Percentiles rank a stretch among this genome's conserved stretches.
phyloP scores from a whole-genome alignment of 2,329 filamentous ascomycete genomes.

The Sclerotiophoma versabilis region DNA sequence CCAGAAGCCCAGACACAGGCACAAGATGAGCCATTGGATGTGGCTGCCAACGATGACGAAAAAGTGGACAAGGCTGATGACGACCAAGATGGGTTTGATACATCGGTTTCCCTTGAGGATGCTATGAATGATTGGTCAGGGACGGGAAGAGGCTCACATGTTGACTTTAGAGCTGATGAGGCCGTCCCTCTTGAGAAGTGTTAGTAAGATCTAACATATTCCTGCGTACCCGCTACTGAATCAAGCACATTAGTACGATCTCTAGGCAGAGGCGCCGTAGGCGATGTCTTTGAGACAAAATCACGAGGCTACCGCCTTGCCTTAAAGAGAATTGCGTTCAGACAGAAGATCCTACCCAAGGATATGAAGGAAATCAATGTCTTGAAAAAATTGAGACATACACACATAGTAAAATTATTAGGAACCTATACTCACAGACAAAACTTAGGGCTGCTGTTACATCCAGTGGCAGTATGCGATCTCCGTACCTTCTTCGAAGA shows the following conservation, averaged over 20 bases:
- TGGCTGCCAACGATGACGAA: too few relatives aligned
- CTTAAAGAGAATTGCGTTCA: slow-evolving; percentile 26
- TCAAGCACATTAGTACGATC: slow-evolving; percentile 46
- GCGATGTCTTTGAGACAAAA: slow-evolving; percentile 28
- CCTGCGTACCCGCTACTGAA: too few relatives aligned
- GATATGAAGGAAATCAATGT: slow-evolving; percentile 32
- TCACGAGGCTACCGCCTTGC: slow-evolving; percentile 23
- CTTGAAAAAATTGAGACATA: slow-evolving; percentile 27
- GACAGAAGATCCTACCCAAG: slow-evolving; percentile 15
- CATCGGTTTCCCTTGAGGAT: too few relatives aligned
- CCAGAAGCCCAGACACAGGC: too few relatives aligned
- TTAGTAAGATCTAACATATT: background rate
- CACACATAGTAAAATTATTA: slow-evolving; percentile 30
- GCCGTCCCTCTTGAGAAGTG: background rate
- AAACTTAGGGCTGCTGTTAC: slow-evolving; percentile 25
- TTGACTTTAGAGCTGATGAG: background rate
- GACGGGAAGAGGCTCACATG: background rate
- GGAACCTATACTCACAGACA: slow-evolving; percentile 31
- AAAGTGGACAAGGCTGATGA: too few relatives aligned
- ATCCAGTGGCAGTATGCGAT: slow-evolving; percentile 31
- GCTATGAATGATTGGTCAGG: background rate
- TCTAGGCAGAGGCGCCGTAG: slow-evolving; percentile 28
- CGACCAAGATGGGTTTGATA: too few relatives aligned
- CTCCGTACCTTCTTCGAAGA: slow-evolving; percentile 25
- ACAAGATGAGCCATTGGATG: too few relatives aligned